A percentile compares a stretch with the other conserved stretches of the same genome.
Evolutionary conservation across 257 asterid species (phyloP).

Genomic region (Solanum rostratum): DNA sequence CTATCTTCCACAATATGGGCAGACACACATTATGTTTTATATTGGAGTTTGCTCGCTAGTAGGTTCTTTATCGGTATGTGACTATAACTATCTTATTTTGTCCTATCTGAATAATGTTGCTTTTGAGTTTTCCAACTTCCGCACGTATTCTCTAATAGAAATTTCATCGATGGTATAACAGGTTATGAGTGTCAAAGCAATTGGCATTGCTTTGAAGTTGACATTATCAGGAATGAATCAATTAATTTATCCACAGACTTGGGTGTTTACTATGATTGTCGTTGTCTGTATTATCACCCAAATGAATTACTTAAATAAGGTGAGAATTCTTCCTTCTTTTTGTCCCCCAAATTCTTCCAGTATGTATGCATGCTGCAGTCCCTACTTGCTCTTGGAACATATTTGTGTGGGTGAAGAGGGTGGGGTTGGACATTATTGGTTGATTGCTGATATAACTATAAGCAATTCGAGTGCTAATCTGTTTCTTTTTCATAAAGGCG

Average conservation of each 20-base stretch:
- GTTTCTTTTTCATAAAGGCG: neutral
- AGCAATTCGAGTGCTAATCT: neutral
- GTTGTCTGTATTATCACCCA: constrained; percentile 67
- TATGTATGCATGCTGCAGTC: neutral
- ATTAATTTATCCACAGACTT: constrained; percentile 82
- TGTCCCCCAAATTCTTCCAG: neutral
- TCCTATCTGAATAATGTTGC: neutral
- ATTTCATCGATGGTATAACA: constrained; percentile 17
- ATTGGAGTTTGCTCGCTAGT: constrained; percentile 69
- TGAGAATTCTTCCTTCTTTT: neutral
- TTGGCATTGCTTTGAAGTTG: constrained; percentile 90
- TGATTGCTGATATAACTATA: neutral
- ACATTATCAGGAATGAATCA: constrained; percentile 89
- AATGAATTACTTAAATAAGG: constrained; percentile 92
- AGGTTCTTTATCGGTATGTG: constrained; percentile 87
- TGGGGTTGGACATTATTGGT: neutral
- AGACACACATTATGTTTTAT: constrained; percentile 68
- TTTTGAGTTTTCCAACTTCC: neutral
- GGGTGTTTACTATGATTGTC: constrained; percentile 74
- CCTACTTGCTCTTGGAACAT: neutral
- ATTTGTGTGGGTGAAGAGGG: neutral
- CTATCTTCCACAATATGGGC: constrained; percentile 64
- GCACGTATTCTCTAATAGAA: neutral
- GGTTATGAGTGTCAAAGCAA: constrained; percentile 97
- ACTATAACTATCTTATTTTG: neutral